phyloP scores from a whole-genome alignment of 2,329 filamentous ascomycete species.

The Acarospora socialis region DNA sequence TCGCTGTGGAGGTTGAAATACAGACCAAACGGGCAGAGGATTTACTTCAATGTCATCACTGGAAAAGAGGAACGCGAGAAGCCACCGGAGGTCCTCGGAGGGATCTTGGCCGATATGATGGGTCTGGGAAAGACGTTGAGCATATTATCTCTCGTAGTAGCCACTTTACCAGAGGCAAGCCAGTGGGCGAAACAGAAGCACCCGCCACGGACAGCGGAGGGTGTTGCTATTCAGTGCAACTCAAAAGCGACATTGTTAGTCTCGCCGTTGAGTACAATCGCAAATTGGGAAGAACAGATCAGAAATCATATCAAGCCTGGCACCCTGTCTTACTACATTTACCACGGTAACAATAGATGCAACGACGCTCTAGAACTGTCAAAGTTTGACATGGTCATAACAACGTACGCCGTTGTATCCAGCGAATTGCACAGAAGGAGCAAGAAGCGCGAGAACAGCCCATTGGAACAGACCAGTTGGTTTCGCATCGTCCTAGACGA shows the following conservation, averaged over 20 bases:
- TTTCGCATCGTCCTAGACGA: constrained; percentile 91
- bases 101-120: constrained; percentile 77
- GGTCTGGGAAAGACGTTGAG: constrained; percentile 78
- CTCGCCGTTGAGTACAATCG: constrained; percentile 77
- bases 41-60: constrained; percentile 77
- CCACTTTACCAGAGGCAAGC: constrained; percentile 47
- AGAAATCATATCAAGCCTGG: constrained; percentile 58
- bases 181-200: constrained; percentile 41
- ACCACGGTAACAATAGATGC: constrained; percentile 67
- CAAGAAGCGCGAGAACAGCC: constrained; percentile 37
- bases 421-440: constrained; percentile 57
- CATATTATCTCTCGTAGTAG: constrained; percentile 62
- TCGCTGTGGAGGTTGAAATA: constrained; percentile 63
- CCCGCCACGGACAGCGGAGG: constrained; percentile 18
- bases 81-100: constrained; percentile 55
- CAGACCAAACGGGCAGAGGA: constrained; percentile 40
- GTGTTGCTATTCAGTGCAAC: constrained; percentile 43
- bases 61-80: constrained; percentile 45
- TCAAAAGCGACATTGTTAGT: constrained; percentile 71
- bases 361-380: constrained; percentile 55
- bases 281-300: constrained; percentile 91
- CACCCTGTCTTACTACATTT: constrained; percentile 60
- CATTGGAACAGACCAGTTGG: constrained; percentile 70
- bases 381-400: constrained; percentile 71
- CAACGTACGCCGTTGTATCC: constrained; percentile 79